Base-by-base conservation (phyloP, 768 basidiomycete genomes). In the Lactarius akahatsu region DNA sequence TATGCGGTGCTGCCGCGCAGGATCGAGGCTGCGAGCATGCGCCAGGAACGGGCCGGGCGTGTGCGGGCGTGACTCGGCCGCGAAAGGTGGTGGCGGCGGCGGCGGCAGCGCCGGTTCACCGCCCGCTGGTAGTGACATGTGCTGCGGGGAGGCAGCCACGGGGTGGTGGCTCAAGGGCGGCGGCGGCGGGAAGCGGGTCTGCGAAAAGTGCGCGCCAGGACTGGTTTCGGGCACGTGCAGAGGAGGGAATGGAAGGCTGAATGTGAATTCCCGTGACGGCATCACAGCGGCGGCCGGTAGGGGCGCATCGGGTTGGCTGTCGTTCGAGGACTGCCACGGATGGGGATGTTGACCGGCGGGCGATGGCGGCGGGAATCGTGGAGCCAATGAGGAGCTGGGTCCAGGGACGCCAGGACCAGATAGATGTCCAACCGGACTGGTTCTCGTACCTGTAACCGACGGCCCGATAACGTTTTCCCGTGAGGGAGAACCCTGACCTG, bases 391-490 rank as follows among this genome's bases (percentile, higher is more conserved):
- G 60, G 67, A 61, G n/a, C 52, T 56, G 57, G 45, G 26, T 18
- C 70, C 70, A 60, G 70, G 70, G 57, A 70, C 67, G 6, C 70
- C 70, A 30, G 70, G 70, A 32, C 70, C 70, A 7, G 70, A 62
- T 15, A 70, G 58, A 54, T 45, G 64, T 3, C 43, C 58, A 32
- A 57, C 57, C 36, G 69, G 34, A 57, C 52, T 62, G 4, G 60
- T 41, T 45, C 59, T 54, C 4, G 61, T 36, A 34, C 62, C 57
- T 59, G 65, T 36, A 30, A 18, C 36, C 20, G 61, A 32, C 26
- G 55, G 3, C n/a, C 57, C 43, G 32, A 59, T 34, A 28, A 18
- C 26, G 47, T 28, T 43, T 36, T 64, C 65, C n/a, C 30, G 65
- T 34, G 57, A 57, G 50, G 56, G 30, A 38, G 57, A 41, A 20